phyloP scores from a whole-genome alignment of 169 alveolate species.

The Ichthyophthirius multifiliis region DNA sequence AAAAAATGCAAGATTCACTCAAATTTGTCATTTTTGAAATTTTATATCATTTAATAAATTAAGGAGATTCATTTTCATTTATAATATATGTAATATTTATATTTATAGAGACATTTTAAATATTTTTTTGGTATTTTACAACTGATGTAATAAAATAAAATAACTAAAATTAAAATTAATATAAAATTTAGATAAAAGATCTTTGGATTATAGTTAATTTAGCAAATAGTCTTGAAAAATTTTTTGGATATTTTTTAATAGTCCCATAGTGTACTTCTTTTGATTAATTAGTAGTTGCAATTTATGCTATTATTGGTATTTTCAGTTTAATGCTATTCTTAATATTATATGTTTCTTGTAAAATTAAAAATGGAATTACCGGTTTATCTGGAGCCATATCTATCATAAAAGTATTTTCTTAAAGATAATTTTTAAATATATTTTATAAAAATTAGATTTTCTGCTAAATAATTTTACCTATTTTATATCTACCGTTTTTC shows the following conservation, averaged over 20 bases:
- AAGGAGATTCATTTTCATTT: slow-evolving; percentile 20
- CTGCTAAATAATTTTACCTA: not conserved
- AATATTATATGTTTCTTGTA: slow-evolving; percentile 15
- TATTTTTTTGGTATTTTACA: slow-evolving; percentile 18
- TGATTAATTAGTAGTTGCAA: slow-evolving; percentile 14
- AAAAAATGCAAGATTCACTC: slow-evolving; percentile 30
- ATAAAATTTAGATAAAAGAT: not conserved
- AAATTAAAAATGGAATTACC: slow-evolving; percentile 7
- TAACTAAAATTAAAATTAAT: not conserved
- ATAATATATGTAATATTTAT: slow-evolving; percentile 17
- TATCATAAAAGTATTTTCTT: not conserved
- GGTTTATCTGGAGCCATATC: slow-evolving; percentile 3
- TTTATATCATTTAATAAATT: slow-evolving; percentile 13
- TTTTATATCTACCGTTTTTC: slow-evolving; percentile 24
- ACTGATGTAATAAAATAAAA: slow-evolving; percentile 8
- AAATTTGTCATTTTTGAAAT: slow-evolving; percentile 24
- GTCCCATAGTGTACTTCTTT: slow-evolving; percentile 16
- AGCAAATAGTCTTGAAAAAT: slow-evolving; percentile 7
- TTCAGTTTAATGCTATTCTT: slow-evolving; percentile 6
- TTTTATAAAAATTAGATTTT: not conserved
- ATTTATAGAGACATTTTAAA: slow-evolving; percentile 20
- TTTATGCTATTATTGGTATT: slow-evolving; percentile 23
- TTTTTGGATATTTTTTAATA: slow-evolving; percentile 38
- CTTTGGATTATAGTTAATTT: slow-evolving; percentile 18
- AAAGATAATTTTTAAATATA: not conserved